phyloP scores from a whole-genome alignment of 2,329 filamentous ascomycete genomes.

The Ophiostoma perfectum region DNA sequence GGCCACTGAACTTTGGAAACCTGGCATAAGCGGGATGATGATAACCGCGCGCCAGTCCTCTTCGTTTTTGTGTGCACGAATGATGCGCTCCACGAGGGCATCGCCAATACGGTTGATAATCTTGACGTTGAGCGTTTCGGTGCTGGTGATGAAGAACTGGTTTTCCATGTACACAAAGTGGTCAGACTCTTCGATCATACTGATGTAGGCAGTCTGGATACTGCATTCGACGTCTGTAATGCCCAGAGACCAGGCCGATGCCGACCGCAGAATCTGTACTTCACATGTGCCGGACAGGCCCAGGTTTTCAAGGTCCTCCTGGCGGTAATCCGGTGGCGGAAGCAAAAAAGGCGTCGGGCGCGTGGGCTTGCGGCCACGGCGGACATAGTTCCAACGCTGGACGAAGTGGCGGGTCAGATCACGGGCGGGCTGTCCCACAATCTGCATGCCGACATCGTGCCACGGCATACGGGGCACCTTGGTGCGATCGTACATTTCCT shows the following conservation, averaged over 20 bases:
- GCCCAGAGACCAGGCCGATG: slow-evolving; percentile 85
- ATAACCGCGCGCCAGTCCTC: slow-evolving; percentile 89
- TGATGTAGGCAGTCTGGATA: slow-evolving; percentile 92
- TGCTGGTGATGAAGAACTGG: slow-evolving; percentile 95
- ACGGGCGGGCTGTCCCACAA: slow-evolving; percentile 89
- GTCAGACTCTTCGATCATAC: slow-evolving; percentile 89
- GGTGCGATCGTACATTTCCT: slow-evolving; percentile 95
- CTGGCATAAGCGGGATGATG: slow-evolving; percentile 93
- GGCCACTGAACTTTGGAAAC: slow-evolving; percentile 95
- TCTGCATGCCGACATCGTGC: slow-evolving; percentile 98
- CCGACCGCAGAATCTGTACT: slow-evolving; percentile 89
- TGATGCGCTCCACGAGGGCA: slow-evolving; percentile 85
- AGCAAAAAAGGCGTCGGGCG: slow-evolving; percentile 89
- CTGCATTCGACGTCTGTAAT: slow-evolving; percentile 85
- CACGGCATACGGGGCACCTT: slow-evolving; percentile 92
- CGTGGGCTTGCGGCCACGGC: slow-evolving; percentile 87
- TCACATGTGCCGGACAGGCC: slow-evolving; percentile 93
- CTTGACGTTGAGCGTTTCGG: slow-evolving; percentile 76
- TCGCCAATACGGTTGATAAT: slow-evolving; percentile 94
- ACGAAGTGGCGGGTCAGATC: slow-evolving; percentile 95
- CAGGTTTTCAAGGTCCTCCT: slow-evolving; percentile 77
- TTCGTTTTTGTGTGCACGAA: slow-evolving; percentile 72
- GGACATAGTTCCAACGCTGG: slow-evolving; percentile 95
- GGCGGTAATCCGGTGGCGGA: slow-evolving; percentile 85
- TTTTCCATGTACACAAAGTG: slow-evolving; percentile 99